Base-by-base conservation (phyloP, 192 early-diverging fungal species). In the Coemansia sp. region DNA sequence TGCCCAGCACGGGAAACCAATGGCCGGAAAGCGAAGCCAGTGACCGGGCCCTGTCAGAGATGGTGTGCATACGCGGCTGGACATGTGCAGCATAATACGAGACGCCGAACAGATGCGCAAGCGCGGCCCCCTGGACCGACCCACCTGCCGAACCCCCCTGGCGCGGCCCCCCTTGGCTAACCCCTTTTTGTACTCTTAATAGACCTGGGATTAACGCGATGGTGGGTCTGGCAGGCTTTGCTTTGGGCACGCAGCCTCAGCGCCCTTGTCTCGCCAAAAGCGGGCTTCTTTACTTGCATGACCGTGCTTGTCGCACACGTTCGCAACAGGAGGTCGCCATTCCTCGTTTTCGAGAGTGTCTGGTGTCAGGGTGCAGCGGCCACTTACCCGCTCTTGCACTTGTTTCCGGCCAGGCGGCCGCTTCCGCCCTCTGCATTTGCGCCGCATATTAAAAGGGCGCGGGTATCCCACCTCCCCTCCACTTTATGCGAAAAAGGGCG, bases 391-490 rank as follows among this genome's bases (percentile, higher is more conserved):
- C n/a, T 14, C 38, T 3, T 7, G 7, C 38, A 39, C 38, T 39
- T 39, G 0, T 19, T 20, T 39, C 38, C 38, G 19, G n/a, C 38
- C 38, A 39, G 15, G 12, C 15, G 34, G 34, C 34, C 11, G 3
- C 11, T n/a, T 36, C n/a, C 38, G 38, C 19, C 38, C 38, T 39
- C 7, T 39, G 38, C 38, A 39, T 14, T 17, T 4, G 38, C 38
- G 34, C 34, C 34, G 26, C 43, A 45, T 45, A 45, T 45, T 45
- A 45, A 45, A 45, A 45, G 43, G 26, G 43, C 43, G 43, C 43
- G 26, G 43, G 26, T 45, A 45, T 45, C 43, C 43, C 15, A 11
- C 23, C 43, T 45, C 15, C 19, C 17, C 25, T 45, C 12, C n/a
- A 11, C 12, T 21, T 20, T 12, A 20, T 43, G 7, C 26, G 15